Conservation (phyloP, 2,329 filamentous ascomycete species). For the Ilyonectria robusta region DNA sequence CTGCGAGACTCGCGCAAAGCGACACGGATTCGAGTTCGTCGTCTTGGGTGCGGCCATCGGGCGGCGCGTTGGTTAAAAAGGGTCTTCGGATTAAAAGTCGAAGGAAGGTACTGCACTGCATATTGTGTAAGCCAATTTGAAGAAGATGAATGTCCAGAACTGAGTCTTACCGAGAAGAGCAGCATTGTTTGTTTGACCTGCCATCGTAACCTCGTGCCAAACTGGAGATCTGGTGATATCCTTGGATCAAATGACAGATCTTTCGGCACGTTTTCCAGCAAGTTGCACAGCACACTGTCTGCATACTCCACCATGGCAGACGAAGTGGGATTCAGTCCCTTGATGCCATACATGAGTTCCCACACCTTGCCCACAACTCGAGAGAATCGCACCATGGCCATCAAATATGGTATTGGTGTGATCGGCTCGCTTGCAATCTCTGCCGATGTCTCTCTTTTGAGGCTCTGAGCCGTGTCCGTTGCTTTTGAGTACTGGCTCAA, state of each 20-base stretch:
- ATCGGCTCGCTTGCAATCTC: slow-evolving; percentile 24
- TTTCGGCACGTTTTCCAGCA: slow-evolving; percentile 24
- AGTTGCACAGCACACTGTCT: slow-evolving; percentile 27
- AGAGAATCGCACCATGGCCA: slow-evolving; percentile 35
- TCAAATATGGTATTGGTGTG: slow-evolving; percentile 30
- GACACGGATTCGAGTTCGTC: slow-evolving; percentile 34
- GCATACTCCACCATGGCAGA: slow-evolving; percentile 35
- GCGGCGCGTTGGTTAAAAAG: background rate
- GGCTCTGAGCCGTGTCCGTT: background rate
- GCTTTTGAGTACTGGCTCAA: slow-evolving; percentile 23
- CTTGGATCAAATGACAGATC: slow-evolving; percentile 22
- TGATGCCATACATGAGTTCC: slow-evolving; percentile 38
- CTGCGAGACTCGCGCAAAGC: slow-evolving; percentile 33
- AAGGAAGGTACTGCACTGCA: slow-evolving; percentile 36
- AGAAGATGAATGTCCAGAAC: background rate
- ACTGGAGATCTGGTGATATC: slow-evolving; percentile 23
- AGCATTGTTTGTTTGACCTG: slow-evolving; percentile 34
- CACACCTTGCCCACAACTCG: slow-evolving; percentile 36
- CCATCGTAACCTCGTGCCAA: slow-evolving; percentile 29
- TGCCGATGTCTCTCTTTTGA: slow-evolving; percentile 17
- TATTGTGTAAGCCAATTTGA: background rate
- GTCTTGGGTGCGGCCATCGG: slow-evolving; percentile 17
- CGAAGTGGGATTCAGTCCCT: slow-evolving; percentile 16
- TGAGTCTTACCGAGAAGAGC: slow-evolving; percentile 23
- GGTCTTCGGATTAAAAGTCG: slow-evolving; percentile 35